Percentiles rank a stretch among this genome's conserved stretches.
Conservation (phyloP, 2,329 filamentous ascomycete species). For the Colletotrichum lini region DNA sequence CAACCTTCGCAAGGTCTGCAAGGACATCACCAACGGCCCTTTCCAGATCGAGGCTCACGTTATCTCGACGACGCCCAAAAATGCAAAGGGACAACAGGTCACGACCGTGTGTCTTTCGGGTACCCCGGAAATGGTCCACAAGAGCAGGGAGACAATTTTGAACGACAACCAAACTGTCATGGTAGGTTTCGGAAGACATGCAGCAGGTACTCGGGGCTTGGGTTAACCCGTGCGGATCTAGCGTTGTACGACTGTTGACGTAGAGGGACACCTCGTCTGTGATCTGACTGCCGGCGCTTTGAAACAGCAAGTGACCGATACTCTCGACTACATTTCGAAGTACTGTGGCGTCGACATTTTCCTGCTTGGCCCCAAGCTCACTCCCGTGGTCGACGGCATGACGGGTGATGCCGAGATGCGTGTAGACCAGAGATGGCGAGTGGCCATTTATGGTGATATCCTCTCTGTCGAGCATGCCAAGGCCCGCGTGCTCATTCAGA, state of each 20-base stretch:
- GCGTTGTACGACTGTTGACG: constrained; percentile 94
- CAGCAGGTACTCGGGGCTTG: constrained; percentile 3
- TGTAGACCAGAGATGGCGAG: constrained; percentile 90
- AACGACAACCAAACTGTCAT: constrained; percentile 93
- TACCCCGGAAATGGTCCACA: constrained; percentile 87
- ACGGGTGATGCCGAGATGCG: constrained; percentile 86
- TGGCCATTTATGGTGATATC: constrained; percentile 95
- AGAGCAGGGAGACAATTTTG: constrained; percentile 89
- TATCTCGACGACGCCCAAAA: constrained; percentile 84
- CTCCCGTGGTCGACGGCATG: constrained; percentile 80
- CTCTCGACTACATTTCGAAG: constrained; percentile 87
- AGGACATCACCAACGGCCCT: constrained; percentile 80
- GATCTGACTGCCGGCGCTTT: constrained; percentile 75
- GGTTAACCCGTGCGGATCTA: constrained; percentile 59
- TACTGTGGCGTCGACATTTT: constrained; percentile 98
- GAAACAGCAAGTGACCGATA: constrained; percentile 82
- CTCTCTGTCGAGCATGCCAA: constrained; percentile 97
- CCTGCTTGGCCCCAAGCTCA: constrained; percentile 89
- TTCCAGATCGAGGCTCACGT: constrained; percentile 87
- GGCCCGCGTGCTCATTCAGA: constrained; percentile 95
- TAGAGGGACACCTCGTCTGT: constrained; percentile 91
- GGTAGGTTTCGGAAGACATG: constrained; percentile 69
- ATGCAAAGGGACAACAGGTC: constrained; percentile 75
- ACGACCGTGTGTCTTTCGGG: constrained; percentile 95
- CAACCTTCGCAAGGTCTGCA: constrained; percentile 83